phyloP scores from a whole-genome alignment of 139 green algal species.

The Picochlorum costavermella region DNA sequence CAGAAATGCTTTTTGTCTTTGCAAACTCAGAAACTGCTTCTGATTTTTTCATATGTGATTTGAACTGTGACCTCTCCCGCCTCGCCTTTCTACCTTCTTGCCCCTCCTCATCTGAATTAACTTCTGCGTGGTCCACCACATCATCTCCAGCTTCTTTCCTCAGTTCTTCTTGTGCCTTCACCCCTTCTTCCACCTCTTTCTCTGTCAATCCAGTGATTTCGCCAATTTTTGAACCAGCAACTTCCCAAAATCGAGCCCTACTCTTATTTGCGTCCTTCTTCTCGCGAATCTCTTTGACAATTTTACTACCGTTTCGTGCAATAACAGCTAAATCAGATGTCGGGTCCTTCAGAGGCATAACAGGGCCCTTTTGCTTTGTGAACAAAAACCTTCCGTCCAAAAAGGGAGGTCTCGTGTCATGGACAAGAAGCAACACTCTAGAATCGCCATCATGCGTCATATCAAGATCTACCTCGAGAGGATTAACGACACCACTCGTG shows the following conservation, averaged over 20 bases:
- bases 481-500: conserved; percentile 71
- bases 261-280: conserved; percentile 89
- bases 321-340: conserved; percentile 96
- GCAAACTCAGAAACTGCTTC: conserved; percentile 79
- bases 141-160: conserved; percentile 27
- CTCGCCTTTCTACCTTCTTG: conserved; percentile 36
- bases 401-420: conserved; percentile 96
- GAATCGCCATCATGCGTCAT: conserved; percentile 76
- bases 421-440: conserved; percentile 85
- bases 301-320: conserved; percentile 54
- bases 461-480: conserved; percentile 68
- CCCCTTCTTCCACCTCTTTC: conserved; percentile 62
- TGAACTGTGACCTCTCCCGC: conserved; percentile 56
- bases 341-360: conserved; percentile 89
- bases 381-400: conserved; percentile 81
- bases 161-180: conserved; percentile 35
- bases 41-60: conserved; percentile 75
- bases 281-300: conserved; percentile 65
- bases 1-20: conserved; percentile 72
- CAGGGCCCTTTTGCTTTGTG: conserved; percentile 76
- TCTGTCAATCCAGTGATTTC: conserved; percentile 83
- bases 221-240: conserved; percentile 92
- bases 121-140: conserved; percentile 27
- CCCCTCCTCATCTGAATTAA: conserved; percentile 12
- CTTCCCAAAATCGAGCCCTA: conserved; percentile 90